Base-by-base conservation (phyloP, 768 basidiomycete genomes). In the Cystobasidiopsis lactophilus region DNA sequence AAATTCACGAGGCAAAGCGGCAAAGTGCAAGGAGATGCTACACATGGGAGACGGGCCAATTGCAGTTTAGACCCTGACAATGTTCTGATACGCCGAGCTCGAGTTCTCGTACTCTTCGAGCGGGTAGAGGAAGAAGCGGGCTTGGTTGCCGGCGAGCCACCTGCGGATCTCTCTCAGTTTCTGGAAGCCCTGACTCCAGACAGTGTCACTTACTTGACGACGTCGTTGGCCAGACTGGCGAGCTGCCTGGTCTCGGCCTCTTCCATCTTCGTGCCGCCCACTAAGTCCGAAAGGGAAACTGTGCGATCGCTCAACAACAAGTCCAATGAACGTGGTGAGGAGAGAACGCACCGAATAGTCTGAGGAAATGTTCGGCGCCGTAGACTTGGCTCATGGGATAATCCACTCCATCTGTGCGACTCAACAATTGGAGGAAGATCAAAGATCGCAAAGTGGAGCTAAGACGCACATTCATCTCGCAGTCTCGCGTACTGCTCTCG, bases 221-320 rank as follows among this genome's bases (percentile, higher is more conserved):
- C 14, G 30, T 47, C 45, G 9, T 4, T 13, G 18, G 16, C 14
- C 5, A 30, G 14, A 13, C 29, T 26, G 23, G 14, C 14, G 24
- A 47, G 45, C 9, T 27, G 11, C 24, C 14, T 26, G 29, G 29
- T 26, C 4, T 13, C 14, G 63, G 91, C 88, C 2, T 76, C 70
- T 62, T 98, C 91, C 72, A 96, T 78, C n/a, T 75, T 77, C 14
- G 89, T 88, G 57, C 75, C 77, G 0, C 79, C 77, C 29, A 95
- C 79, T 76, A 93, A 88, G 58, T 77, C 76, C 1, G 91, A 91
- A 33, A 96, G 72, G 58, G 80, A 85, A 66, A 96, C 91, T 93
- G 57, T 18, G 40, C 9, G 10, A 7, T 10, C 19, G 33, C 9
- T 19, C 40, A 26, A n/a, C 23, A 47, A 47, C 3, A 18, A 23